Base-by-base conservation (phyloP, 2,329 filamentous ascomycete genomes). In the Sarocladium oryzae region DNA sequence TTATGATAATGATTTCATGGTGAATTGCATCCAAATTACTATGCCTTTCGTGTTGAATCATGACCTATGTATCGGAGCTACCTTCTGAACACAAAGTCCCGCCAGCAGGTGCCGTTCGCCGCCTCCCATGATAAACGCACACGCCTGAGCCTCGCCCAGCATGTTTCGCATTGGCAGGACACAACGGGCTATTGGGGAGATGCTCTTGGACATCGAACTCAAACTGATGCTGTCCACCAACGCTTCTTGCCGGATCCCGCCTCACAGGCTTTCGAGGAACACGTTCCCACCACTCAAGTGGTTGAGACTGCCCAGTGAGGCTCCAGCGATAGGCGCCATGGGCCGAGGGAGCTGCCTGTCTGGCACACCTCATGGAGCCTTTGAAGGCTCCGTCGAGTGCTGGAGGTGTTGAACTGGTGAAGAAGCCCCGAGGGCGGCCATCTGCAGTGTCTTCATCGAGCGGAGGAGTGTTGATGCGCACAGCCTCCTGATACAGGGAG, bases 181-280 rank as follows among this genome's bases (percentile, higher is more conserved):
- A 79, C 64, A 77, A 69, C 15, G 75, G 75, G 56, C 75, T 78
- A 52, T 55, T 72, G 28, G 75, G 73, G 7, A 76, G 61, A 54
- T 79, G 76, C 54, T 78, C 73, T 2, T 75, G 73, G 10, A 78
- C 55, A 43, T 77, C 68, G 53, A 79, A 77, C 45, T 72, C 63
- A 52, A 79, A 79, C 4, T 54, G 43, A 11, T 48, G 43, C 28
- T 33, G 24, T 10, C 43, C 49, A 20, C 51, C 52, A 8, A 56
- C 23, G 16, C 50, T 51, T 21, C 54, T 50, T 1, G 58, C 51
- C 13, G 56, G 51, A 20, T 57, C 54, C 6, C 57, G 60, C 4
- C 59, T 58, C 4, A 51, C 40, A 3, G 57, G 51, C 5, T 59
- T 54, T 51, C 53, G 56, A 35, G 62, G 61, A 38, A 59, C 52